These are phyloP conservation scores for Gnetum montanum DNA, from an alignment of 75 land plant genomes.

Conservation along the genomic window DNA sequence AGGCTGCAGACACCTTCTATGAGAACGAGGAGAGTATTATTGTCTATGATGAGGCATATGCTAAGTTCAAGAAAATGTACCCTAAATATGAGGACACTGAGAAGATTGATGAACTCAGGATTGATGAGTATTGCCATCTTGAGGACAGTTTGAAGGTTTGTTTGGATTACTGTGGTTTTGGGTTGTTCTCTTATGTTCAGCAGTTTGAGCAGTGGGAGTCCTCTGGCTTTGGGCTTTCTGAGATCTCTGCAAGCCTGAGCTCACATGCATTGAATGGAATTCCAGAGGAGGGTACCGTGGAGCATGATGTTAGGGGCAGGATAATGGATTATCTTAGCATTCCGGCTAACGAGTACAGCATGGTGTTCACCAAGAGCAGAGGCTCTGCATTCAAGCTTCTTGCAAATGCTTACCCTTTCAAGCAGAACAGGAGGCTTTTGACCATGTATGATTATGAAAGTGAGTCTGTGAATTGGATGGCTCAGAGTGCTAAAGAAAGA, in stretches of 20 bases:
- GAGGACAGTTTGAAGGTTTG: slow-evolving; percentile 39
- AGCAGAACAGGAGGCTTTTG: slow-evolving; percentile 40
- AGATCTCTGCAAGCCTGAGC: slow-evolving; percentile 58
- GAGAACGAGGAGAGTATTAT: slow-evolving; percentile 29
- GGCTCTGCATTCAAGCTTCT: slow-evolving; percentile 75
- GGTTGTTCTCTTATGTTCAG: slow-evolving; percentile 74
- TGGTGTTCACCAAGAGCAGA: slow-evolving; percentile 86
- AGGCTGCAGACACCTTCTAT: slow-evolving; percentile 10
- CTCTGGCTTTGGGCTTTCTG: slow-evolving; percentile 49
- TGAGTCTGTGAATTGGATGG: slow-evolving; percentile 63
- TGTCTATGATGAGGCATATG: slow-evolving; percentile 30
- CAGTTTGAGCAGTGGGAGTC: slow-evolving; percentile 22
- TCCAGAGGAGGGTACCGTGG: slow-evolving; percentile 37
- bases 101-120: slow-evolving; percentile 36
- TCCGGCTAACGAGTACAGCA: slow-evolving; percentile 52
- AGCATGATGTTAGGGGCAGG: slow-evolving; percentile 48
- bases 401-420: slow-evolving; percentile 82
- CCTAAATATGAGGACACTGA: slow-evolving; percentile 41
- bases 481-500: slow-evolving; percentile 47
- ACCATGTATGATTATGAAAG: slow-evolving; percentile 80
- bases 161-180: slow-evolving; percentile 79
- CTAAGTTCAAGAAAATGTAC: slow-evolving; percentile 33
- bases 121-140: slow-evolving; percentile 47
- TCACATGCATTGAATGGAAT: slow-evolving; percentile 47
- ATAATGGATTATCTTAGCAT: slow-evolving; percentile 73